Conservation (phyloP, 345 rosid species). For the Mallotus nudiflorus region DNA sequence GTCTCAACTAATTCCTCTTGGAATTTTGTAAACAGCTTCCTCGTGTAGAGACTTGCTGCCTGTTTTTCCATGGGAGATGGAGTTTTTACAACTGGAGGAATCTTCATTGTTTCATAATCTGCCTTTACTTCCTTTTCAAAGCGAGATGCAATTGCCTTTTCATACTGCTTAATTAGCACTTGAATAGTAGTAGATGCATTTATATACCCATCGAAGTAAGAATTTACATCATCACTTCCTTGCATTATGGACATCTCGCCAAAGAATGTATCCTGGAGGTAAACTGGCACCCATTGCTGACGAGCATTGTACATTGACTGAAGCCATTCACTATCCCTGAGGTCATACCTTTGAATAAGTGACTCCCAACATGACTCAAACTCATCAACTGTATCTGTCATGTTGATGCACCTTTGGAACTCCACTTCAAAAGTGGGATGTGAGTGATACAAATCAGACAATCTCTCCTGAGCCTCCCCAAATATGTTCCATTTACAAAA, state of each 20-base stretch:
- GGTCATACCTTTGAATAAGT: conserved; percentile 33
- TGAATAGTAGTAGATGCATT: conserved; percentile 46
- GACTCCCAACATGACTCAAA: conserved; percentile 48
- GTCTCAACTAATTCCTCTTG: conserved; percentile 55
- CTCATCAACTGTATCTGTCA: conserved; percentile 39
- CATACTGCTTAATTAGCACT: conserved; percentile 40
- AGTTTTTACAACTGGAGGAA: conserved; percentile 40
- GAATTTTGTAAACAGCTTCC: conserved; percentile 44
- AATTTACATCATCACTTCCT: conserved; percentile 37
- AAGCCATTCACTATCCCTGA: conserved; percentile 44
- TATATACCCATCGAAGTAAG: conserved; percentile 54
- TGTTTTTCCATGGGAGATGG: conserved; percentile 60
- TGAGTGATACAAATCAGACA: conserved; percentile 35
- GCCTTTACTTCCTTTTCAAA: conserved; percentile 51
- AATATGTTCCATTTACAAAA: conserved; percentile 45
- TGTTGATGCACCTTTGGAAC: conserved; percentile 44
- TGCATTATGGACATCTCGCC: conserved; percentile 40
- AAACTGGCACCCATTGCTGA: conserved; percentile 47
- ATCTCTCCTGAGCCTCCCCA: conserved; percentile 43
- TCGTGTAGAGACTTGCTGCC: conserved; percentile 45
- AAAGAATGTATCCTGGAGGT: conserved; percentile 42
- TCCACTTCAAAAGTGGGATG: conserved; percentile 45
- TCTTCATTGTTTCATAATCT: conserved; percentile 42
- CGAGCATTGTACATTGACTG: conserved; percentile 41
- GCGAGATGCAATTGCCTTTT: conserved; percentile 37